Evolutionary conservation across 2,329 filamentous ascomycete species (phyloP).

Genomic region (Leptodontidium sp.): DNA sequence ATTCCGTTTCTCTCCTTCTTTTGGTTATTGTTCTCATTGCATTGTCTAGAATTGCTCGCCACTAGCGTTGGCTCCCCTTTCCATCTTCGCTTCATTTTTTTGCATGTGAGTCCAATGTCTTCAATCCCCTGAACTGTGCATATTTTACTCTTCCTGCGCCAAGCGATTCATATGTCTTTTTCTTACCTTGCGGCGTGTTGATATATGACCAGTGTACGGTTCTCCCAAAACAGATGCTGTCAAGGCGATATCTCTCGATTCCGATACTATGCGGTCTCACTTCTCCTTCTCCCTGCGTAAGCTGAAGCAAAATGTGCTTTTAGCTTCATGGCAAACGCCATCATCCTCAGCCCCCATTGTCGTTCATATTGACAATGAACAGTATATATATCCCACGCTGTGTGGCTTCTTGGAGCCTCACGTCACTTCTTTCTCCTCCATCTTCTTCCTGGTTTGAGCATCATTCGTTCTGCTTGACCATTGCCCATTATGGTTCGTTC

Average conservation of each 20-base stretch:
- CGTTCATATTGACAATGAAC: background rate
- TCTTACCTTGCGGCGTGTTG: constrained; percentile 7
- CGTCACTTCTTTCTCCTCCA: background rate
- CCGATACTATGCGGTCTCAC: background rate
- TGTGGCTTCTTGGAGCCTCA: background rate
- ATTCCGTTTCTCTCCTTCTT: background rate
- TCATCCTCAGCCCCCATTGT: background rate
- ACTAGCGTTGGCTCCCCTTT: background rate
- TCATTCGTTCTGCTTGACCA: constrained; percentile 27
- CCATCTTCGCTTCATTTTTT: background rate
- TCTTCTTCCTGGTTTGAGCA: constrained; percentile 22
- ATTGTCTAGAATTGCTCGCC: background rate
- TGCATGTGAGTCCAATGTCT: background rate
- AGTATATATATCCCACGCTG: background rate
- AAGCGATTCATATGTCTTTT: background rate
- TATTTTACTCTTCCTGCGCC: constrained; percentile 1
- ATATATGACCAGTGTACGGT: background rate
- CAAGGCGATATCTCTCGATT: background rate
- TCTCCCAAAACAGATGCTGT: background rate
- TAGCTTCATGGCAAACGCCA: constrained; percentile 2
- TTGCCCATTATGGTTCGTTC: constrained; percentile 9
- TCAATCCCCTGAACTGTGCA: constrained; percentile 9
- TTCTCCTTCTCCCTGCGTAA: background rate
- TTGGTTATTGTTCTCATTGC: background rate
- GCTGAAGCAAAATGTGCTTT: background rate